Evolutionary conservation across 208 protist species (phyloP), one percentile per base, ranked within the genome.

Genomic region (Borovskyia barvae): DNA sequence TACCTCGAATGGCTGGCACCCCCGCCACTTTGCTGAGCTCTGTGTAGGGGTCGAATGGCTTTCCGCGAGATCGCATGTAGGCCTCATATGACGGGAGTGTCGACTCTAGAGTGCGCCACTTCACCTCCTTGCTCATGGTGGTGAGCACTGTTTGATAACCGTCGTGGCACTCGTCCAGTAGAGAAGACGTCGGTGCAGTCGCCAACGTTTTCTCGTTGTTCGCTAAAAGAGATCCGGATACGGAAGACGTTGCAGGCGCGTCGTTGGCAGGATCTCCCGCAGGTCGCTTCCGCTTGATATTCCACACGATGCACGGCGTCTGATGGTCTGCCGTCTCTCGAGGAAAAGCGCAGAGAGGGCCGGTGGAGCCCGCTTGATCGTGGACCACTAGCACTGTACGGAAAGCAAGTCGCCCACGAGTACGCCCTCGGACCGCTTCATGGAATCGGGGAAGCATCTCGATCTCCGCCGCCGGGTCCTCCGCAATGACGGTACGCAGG

Each of bases 351-450:
- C 64, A 83, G 24, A 91, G 54, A 9, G 71, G 79, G 43, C 50
- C 57, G 29, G 87, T 91, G n/a, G 36, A 57, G 3, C 68, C 61
- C 11, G 64, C 79, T 43, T 88, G 80, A 40, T 94, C 70, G 67
- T 90, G 82, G 39, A 94, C 46, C 15, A 94, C 67, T 47, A 92
- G 55, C 15, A 92, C 80, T 0, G 82, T 92, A 32, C 82, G 73
- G 47, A 92, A 92, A 5, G 75, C 59, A 17, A 91, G 61, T 30
- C 42, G 58, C 12, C 75, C 74, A 9, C 8, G 37, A n/a, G 68
- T 84, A 19, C 77, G 70, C 17, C 54, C 33, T 0, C 73, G 72
- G 17, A 94, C 63, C 17, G 73, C 60, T 3, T 53, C 47, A 30
- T 92, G 81, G 26, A 85, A 84, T 14, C 51, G 50, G 9, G 84